Evolutionary conservation across 805 yeast genomes (phyloP).

Genomic region (Diddensiella transvaalensis): DNA sequence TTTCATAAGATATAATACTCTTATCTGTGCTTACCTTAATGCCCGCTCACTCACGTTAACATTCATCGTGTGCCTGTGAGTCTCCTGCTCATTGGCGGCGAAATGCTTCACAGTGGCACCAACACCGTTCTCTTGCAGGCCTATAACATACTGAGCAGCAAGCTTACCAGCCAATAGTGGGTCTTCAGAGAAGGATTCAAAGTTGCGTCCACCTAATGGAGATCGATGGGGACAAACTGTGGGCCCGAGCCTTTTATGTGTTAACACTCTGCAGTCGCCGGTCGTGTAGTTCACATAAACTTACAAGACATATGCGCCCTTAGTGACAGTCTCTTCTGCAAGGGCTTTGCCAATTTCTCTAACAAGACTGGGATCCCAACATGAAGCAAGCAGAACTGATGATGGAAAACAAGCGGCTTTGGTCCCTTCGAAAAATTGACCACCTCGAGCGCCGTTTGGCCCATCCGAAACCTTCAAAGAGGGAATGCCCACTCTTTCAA

Average conservation of each 20-base stretch:
- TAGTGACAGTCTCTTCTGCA: conserved; percentile 51
- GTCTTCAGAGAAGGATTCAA: conserved; percentile 60
- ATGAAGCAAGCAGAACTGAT: conserved; percentile 56
- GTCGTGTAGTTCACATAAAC: neutral
- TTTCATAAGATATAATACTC: no score
- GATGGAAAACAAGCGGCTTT: conserved; percentile 59
- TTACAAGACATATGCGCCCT: conserved; percentile 46
- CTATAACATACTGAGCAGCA: conserved; percentile 48
- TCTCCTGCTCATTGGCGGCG: conserved; percentile 60
- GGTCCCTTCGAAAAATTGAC: conserved; percentile 47
- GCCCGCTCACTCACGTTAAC: conserved; percentile 55
- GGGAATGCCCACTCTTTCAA: conserved; percentile 36
- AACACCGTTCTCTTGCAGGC: conserved; percentile 50
- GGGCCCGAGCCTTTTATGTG: conserved; percentile 43
- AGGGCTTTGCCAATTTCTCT: conserved; percentile 48
- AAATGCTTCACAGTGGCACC: conserved; percentile 59
- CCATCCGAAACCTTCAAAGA: conserved; percentile 52
- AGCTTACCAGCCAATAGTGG: conserved; percentile 46
- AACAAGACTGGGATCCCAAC: conserved; percentile 50
- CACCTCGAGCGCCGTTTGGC: conserved; percentile 63
- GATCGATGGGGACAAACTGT: conserved; percentile 51
- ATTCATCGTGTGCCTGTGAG: conserved; percentile 47
- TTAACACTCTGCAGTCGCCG: conserved; percentile 21
- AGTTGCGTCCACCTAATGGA: conserved; percentile 60
- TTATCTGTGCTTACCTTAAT: conserved; percentile 33